Evolutionary conservation across 208 protist genomes (phyloP).

Genomic region (Leptomonas seymouri): DNA sequence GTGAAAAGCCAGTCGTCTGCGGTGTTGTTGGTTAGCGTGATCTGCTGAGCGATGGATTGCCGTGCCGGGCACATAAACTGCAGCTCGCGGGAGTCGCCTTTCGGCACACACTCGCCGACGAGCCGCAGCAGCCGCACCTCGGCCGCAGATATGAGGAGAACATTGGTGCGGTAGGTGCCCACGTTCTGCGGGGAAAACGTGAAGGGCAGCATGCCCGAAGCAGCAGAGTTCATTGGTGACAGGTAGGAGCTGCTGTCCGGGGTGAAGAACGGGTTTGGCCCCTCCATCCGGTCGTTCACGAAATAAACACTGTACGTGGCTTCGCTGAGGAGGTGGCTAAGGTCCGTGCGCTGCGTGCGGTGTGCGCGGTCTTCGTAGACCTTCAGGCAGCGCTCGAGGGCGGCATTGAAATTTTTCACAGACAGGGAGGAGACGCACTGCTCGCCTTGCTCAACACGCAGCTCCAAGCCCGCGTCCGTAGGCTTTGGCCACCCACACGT

Average conservation of each 20-base stretch:
- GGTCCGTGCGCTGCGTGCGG: conserved; percentile 31
- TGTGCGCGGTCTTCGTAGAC: conserved; percentile 68
- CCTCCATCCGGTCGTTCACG: conserved; percentile 71
- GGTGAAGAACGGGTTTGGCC: conserved; percentile 87
- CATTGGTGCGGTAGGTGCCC: conserved; percentile 78
- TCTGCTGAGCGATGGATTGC: conserved; percentile 88
- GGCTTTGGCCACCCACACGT: conserved; percentile 62
- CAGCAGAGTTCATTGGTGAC: conserved; percentile 14
- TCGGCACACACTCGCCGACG: conserved; percentile 75
- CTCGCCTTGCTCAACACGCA: conserved; percentile 79
- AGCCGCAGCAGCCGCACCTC: conserved; percentile 91
- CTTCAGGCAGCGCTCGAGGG: conserved; percentile 73
- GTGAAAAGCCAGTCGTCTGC: conserved; percentile 86
- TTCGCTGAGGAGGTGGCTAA: conserved; percentile 22
- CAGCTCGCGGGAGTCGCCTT: conserved; percentile 71
- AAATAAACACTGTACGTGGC: conserved; percentile 63
- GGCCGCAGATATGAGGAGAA: conserved; percentile 79
- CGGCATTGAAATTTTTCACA: conserved; percentile 56
- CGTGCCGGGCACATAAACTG: conserved; percentile 90
- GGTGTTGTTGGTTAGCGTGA: conserved; percentile 85
- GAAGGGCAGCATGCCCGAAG: conserved; percentile 46
- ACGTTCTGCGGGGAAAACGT: conserved; percentile 84
- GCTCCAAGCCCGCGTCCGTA: conserved; percentile 41
- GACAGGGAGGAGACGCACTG: conserved; percentile 39
- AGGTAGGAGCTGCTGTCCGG: conserved; percentile 28